Evolutionary conservation across 1,139 yeast genomes (phyloP).

Genomic region (Magnusiomyces suaveolens): DNA sequence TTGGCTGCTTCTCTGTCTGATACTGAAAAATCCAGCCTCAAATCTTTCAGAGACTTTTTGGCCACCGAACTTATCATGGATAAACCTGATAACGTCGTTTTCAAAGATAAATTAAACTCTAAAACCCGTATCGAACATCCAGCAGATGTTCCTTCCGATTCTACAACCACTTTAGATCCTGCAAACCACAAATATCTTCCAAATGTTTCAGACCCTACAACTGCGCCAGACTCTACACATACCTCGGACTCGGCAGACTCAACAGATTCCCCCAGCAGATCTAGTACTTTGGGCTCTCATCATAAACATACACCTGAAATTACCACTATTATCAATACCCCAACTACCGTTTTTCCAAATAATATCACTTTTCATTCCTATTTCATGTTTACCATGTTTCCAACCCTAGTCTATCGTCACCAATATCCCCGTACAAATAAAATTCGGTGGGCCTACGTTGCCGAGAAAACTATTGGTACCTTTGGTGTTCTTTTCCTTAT

Average conservation of each 20-base stretch:
- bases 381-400: constrained; percentile 76
- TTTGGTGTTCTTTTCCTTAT: constrained; percentile 80
- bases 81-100: constrained; percentile 19
- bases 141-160: too few relatives aligned
- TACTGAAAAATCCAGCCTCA: neutral
- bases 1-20: neutral
- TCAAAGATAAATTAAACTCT: constrained; percentile 19
- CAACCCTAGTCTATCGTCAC: constrained; percentile 62
- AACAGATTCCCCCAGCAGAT: too few relatives aligned
- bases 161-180: neutral
- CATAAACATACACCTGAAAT: too few relatives aligned
- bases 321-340: too few relatives aligned
- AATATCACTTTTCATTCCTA: constrained; percentile 61
- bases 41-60: constrained; percentile 4
- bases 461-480: constrained; percentile 64
- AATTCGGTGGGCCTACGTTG: constrained; percentile 62
- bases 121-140: neutral
- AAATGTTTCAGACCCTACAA: neutral
- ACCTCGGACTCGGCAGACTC: neutral
- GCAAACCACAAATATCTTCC: neutral
- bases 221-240: neutral
- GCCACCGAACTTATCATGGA: neutral
- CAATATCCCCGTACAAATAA: constrained; percentile 66
- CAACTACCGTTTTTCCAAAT: constrained; percentile 46
- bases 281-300: too few relatives aligned